phyloP scores from a whole-genome alignment of 805 yeast genomes.

The Wickerhamomyces queroliae region DNA sequence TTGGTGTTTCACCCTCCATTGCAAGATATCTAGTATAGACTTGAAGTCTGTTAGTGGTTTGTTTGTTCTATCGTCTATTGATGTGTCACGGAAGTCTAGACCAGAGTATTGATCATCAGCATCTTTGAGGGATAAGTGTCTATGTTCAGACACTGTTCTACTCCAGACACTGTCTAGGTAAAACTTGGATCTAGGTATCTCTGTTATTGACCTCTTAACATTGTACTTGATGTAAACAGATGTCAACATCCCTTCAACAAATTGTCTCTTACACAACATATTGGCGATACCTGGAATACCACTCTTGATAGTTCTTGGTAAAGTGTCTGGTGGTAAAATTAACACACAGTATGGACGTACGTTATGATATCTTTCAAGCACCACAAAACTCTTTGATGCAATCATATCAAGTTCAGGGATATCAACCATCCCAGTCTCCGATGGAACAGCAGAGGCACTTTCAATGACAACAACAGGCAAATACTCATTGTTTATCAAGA shows the following conservation, averaged over 20 bases:
- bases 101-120: conserved; percentile 75
- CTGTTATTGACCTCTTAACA: conserved; percentile 53
- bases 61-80: conserved; percentile 72
- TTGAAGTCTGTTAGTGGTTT: conserved; percentile 70
- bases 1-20: conserved; percentile 68
- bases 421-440: conserved; percentile 25
- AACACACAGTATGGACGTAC: conserved; percentile 78
- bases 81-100: conserved; percentile 68
- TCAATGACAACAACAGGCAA: conserved; percentile 85
- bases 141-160: conserved; percentile 42
- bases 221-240: conserved; percentile 81
- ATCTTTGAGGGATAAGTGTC: conserved; percentile 54
- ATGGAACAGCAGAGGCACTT: conserved; percentile 45
- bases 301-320: conserved; percentile 79
- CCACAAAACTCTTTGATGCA: conserved; percentile 38
- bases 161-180: conserved; percentile 83
- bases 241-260: conserved; percentile 72
- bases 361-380: conserved; percentile 53
- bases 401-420: conserved; percentile 41
- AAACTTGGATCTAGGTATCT: conserved; percentile 72
- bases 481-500: conserved; percentile 65
- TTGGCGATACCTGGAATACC: conserved; percentile 93
- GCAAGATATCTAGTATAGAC: conserved; percentile 66
- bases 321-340: conserved; percentile 70
- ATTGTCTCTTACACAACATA: conserved; percentile 72